Evolutionary conservation across 768 basidiomycete genomes (phyloP).

Genomic region (Pholiota molesta): DNA sequence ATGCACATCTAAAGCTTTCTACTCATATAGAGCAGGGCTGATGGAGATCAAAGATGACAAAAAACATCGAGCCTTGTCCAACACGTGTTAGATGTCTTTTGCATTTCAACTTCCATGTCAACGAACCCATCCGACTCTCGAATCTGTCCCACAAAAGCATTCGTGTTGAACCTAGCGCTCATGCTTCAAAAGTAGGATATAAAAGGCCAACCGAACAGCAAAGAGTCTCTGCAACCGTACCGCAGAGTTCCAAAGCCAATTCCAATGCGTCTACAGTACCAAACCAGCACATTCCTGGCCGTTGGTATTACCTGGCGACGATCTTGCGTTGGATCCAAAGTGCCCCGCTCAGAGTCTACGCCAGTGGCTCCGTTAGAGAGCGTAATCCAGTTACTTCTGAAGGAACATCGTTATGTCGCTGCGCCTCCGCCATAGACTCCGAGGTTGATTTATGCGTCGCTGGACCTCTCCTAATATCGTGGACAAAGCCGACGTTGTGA

Average conservation of each 20-base stretch:
- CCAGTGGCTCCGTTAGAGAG: slow-evolving; percentile 31
- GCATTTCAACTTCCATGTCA: background rate
- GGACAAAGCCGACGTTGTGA: background rate
- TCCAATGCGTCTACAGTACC: background rate
- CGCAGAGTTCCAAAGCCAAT: background rate
- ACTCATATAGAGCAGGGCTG: background rate
- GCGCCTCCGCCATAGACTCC: slow-evolving; percentile 29
- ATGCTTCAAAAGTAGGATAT: slow-evolving; percentile 6
- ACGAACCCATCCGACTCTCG: background rate
- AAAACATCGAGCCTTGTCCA: background rate
- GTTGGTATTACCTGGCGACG: slow-evolving; percentile 36
- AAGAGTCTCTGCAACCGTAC: background rate
- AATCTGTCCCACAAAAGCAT: slow-evolving; percentile 1
- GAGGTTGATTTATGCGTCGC: slow-evolving; percentile 23
- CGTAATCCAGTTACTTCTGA: slow-evolving; percentile 33
- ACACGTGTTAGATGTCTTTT: background rate
- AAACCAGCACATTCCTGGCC: slow-evolving; percentile 27
- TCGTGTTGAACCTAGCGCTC: background rate
- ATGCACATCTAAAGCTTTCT: background rate
- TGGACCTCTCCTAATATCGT: slow-evolving; percentile 25
- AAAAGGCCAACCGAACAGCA: slow-evolving; percentile 3
- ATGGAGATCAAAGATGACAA: background rate
- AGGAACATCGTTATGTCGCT: slow-evolving; percentile 34
- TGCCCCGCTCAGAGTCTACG: slow-evolving; percentile 37
- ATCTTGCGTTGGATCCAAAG: slow-evolving; percentile 34